Evolutionary conservation across 164 flowering plant genomes (phyloP).

Genomic region (Liriodendron chinense): DNA sequence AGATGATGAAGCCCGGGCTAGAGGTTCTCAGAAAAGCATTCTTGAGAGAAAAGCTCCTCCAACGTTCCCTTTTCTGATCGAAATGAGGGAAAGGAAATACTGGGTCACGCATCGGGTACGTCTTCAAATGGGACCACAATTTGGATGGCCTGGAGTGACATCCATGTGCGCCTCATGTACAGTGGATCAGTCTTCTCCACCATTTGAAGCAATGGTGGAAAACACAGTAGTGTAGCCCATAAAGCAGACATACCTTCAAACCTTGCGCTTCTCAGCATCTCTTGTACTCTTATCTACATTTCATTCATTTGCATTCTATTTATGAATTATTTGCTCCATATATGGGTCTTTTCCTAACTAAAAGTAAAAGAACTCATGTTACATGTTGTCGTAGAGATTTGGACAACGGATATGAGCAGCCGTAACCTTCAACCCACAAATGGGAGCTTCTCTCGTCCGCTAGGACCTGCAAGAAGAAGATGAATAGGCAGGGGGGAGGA

Average conservation of each 20-base stretch:
- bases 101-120: constrained; percentile 73
- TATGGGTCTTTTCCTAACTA: not conserved
- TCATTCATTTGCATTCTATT: not conserved
- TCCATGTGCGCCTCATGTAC: not conserved
- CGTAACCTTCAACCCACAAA: too few relatives aligned
- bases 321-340: too few relatives aligned
- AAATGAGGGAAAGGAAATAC: constrained; percentile 68
- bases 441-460: too few relatives aligned
- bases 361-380: too few relatives aligned
- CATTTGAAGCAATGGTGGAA: too few relatives aligned
- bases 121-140: not conserved
- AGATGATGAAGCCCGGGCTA: constrained; percentile 65
- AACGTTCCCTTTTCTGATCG: constrained; percentile 69
- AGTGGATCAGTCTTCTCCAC: not conserved
- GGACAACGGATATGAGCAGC: too few relatives aligned
- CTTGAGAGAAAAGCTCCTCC: constrained; percentile 69
- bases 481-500: too few relatives aligned
- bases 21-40: constrained; percentile 61
- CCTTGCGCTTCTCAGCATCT: too few relatives aligned
- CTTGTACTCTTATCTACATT: not conserved
- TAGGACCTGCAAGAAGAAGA: too few relatives aligned
- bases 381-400: too few relatives aligned
- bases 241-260: too few relatives aligned
- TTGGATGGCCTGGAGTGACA: not conserved
- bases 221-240: too few relatives aligned